Evolutionary conservation across 768 basidiomycete species (phyloP), one percentile per base, ranked within the genome.

Genomic region (Rhizopogon sp.): DNA sequence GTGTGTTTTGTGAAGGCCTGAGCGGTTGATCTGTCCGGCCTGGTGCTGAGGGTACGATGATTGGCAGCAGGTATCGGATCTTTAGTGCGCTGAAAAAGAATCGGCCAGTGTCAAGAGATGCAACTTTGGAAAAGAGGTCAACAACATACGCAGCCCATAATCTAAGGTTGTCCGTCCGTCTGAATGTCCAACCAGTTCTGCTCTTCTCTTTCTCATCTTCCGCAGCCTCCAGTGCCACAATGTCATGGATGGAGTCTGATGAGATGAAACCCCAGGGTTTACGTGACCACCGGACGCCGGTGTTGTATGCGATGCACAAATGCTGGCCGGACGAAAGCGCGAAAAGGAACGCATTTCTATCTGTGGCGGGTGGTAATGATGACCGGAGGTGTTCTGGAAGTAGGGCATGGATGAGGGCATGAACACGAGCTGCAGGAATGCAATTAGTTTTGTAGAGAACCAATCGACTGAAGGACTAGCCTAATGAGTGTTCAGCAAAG

Each of bases 211-310:
- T 74, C 0, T 59, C 62, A 20, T 66, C 69, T 11, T 70, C 66
- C 6, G 73, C 74, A 0, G 77, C 76, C 64, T 90, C 88, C 14
- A 91, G 79, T 3, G 79, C 74, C 17, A 84, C 68, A 44, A 95
- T 84, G 62, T 92, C 90, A 62, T 95, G 93, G 16, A 96, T 83
- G 2, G 83, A 81, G 54, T 87, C 83, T 43, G 77, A 71, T 57
- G 79, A 88, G 54, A 95, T 87, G 69, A 86, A 95, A 0, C 93
- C 93, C 91, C 92, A 96, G 0, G 90, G 90, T 59, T 87, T 83
- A 45, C 82, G 82, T 7, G 90, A 93, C 56, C 83, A 81, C 25
- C 93, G 82, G 0, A 95, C 87, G 29, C 83, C 87, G 10, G 79
- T 69, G 67, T 95, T 96, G 72, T 93, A 93, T 0, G 89, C 85